Evolutionary conservation across 257 asterid species (phyloP).

Genomic region (Penstemon eatonii): DNA sequence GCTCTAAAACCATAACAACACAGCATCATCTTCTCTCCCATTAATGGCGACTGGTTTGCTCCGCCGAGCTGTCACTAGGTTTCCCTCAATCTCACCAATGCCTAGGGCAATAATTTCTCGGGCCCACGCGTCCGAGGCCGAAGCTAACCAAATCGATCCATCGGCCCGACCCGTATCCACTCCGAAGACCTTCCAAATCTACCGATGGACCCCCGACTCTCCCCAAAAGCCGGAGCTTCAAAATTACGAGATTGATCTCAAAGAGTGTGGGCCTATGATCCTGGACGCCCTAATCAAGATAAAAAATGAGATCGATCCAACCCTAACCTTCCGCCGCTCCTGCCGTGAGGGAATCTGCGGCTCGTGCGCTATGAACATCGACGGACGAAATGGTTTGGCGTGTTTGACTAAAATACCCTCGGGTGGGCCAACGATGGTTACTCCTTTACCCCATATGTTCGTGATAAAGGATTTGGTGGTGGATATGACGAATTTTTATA

Average conservation of each 20-base stretch:
- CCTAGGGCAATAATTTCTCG: slow-evolving; percentile 43
- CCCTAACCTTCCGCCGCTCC: slow-evolving; percentile 85
- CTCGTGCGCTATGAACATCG: slow-evolving; percentile 94
- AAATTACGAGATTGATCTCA: slow-evolving; percentile 66
- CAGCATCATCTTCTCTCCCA: slow-evolving; percentile 12
- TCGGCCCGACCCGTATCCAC: slow-evolving; percentile 30
- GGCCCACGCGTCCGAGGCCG: slow-evolving; percentile 60
- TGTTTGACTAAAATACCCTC: slow-evolving; percentile 76
- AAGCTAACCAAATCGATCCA: slow-evolving; percentile 50
- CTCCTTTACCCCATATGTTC: slow-evolving; percentile 95
- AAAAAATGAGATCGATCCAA: slow-evolving; percentile 85
- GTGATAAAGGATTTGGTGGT: slow-evolving; percentile 98
- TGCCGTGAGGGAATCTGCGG: slow-evolving; percentile 99
- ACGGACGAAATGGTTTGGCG: slow-evolving; percentile 83
- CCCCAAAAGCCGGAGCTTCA: slow-evolving; percentile 70
- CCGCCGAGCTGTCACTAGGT: slow-evolving; percentile 69
- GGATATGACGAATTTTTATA: slow-evolving; percentile 91
- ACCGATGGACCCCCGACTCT: slow-evolving; percentile 90
- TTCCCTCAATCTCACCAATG: slow-evolving; percentile 47
- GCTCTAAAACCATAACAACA: not conserved
- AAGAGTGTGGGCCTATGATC: slow-evolving; percentile 92
- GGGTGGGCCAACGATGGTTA: slow-evolving; percentile 49
- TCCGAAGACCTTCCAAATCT: slow-evolving; percentile 86
- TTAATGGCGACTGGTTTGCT: slow-evolving; percentile 79
- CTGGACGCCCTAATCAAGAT: slow-evolving; percentile 90